phyloP scores from a whole-genome alignment of 805 yeast genomes.

The Nakazawaea ishiwadae region DNA sequence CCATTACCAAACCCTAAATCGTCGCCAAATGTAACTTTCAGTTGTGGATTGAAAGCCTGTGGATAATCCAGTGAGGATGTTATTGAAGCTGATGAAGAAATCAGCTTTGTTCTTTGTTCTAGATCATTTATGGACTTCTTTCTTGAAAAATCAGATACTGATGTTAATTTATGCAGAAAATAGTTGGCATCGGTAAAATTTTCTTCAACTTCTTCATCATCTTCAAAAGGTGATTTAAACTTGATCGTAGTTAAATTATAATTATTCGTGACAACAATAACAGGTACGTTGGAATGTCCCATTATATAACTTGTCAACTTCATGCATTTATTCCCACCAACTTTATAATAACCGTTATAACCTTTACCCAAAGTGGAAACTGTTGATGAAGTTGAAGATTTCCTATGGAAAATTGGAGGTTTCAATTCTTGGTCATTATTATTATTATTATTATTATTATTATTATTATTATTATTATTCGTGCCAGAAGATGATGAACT shows the following conservation, averaged over 20 bases:
- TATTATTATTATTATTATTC: too few relatives aligned
- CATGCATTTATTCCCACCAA: constrained; percentile 8
- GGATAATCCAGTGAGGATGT: constrained; percentile 17
- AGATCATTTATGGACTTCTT: constrained; percentile 14
- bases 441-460: too few relatives aligned
- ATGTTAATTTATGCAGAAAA: constrained; percentile 20
- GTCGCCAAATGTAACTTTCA: constrained; percentile 21
- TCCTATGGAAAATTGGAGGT: background rate
- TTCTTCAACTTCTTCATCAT: constrained; percentile 9
- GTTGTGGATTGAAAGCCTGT: constrained; percentile 19
- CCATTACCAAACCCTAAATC: constrained; percentile 15
- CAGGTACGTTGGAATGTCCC: constrained; percentile 13
- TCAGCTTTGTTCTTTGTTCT: too few relatives aligned
- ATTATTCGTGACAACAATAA: constrained; percentile 12
- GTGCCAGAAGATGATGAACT: constrained; percentile 5
- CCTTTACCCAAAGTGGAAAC: constrained; percentile 14
- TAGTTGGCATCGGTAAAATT: constrained; percentile 15
- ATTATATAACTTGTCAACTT: constrained; percentile 14
- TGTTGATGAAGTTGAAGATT: constrained; percentile 2
- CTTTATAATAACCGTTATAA: constrained; percentile 13
- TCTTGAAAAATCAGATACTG: constrained; percentile 14
- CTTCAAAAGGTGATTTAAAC: background rate
- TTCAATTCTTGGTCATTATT: background rate
- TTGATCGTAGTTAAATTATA: background rate
- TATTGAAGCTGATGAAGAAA: constrained; percentile 13